Conservation (phyloP, 2,329 filamentous ascomycete species). For the Stenocarpella maydis region DNA sequence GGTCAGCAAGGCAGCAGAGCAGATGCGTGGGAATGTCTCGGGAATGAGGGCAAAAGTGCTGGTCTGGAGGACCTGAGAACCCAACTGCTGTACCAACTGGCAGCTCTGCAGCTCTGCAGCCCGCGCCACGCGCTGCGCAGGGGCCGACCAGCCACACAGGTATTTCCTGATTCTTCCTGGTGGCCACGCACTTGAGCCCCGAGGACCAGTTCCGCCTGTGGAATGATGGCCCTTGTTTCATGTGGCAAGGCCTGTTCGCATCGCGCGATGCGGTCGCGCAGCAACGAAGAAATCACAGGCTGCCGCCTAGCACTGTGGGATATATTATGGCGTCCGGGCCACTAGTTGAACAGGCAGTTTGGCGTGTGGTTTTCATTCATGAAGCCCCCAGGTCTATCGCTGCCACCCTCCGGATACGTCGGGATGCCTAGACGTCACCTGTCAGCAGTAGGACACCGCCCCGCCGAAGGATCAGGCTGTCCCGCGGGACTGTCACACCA, state of each 20-base stretch:
- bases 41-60: slow-evolving; percentile 3
- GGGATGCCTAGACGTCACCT: slow-evolving; percentile 5
- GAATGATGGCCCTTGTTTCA: background rate
- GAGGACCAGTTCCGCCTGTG: too few relatives aligned
- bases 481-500: background rate
- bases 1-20: background rate
- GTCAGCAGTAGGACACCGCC: slow-evolving; percentile 14
- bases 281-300: background rate
- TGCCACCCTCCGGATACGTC: background rate
- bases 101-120: background rate
- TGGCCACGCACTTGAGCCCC: background rate
- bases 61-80: background rate
- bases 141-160: background rate
- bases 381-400: background rate
- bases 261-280: background rate
- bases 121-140: background rate
- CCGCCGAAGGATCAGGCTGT: slow-evolving; percentile 16
- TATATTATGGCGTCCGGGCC: background rate
- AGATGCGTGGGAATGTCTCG: background rate
- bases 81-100: background rate
- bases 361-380: too few relatives aligned
- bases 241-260: background rate
- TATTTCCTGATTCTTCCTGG: background rate
- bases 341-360: too few relatives aligned
- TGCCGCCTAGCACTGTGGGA: background rate